These are phyloP conservation scores for Gymnopilus junonius DNA, from an alignment of 768 basidiomycete species.

Conservation along the genomic window DNA sequence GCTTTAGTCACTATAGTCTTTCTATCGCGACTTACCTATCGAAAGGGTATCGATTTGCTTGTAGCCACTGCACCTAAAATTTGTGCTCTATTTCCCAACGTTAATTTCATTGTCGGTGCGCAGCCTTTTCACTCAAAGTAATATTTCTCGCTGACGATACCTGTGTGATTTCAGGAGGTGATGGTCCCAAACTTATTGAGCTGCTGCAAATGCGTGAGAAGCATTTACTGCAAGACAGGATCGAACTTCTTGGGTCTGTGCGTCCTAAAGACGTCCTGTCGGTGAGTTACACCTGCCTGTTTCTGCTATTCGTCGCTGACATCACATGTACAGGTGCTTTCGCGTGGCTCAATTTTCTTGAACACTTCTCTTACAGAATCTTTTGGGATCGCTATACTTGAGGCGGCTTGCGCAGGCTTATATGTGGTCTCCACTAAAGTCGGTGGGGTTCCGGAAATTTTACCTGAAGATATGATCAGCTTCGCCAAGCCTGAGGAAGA, in stretches of 20 bases:
- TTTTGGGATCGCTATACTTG: slow-evolving; percentile 96
- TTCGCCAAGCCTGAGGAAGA: slow-evolving; percentile 95
- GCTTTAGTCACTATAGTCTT: slow-evolving; percentile 86
- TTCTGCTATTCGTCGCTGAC: neutral
- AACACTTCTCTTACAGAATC: slow-evolving; percentile 96
- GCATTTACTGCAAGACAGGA: slow-evolving; percentile 85
- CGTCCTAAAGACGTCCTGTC: slow-evolving; percentile 81
- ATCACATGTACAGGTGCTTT: slow-evolving; percentile 63
- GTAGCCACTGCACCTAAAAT: slow-evolving; percentile 92
- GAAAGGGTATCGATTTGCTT: slow-evolving; percentile 96
- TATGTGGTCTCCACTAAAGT: slow-evolving; percentile 95
- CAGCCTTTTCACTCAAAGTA: neutral
- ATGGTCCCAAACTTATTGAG: slow-evolving; percentile 94
- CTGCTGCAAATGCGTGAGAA: slow-evolving; percentile 96
- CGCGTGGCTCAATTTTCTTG: slow-evolving; percentile 87
- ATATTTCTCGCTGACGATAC: neutral
- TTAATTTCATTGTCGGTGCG: slow-evolving; percentile 86
- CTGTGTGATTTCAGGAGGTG: slow-evolving; percentile 65
- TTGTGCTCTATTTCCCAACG: slow-evolving; percentile 82
- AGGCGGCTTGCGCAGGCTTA: slow-evolving; percentile 93
- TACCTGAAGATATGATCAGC: slow-evolving; percentile 94
- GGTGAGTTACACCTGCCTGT: slow-evolving; percentile 44
- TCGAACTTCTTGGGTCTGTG: slow-evolving; percentile 87
- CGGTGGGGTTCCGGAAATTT: slow-evolving; percentile 93
- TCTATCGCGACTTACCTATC: slow-evolving; percentile 87